A percentile compares a stretch with the other conserved stretches of the same genome.
phyloP scores from a whole-genome alignment of 2,329 filamentous ascomycete genomes.

The Sarocladium oryzae region DNA sequence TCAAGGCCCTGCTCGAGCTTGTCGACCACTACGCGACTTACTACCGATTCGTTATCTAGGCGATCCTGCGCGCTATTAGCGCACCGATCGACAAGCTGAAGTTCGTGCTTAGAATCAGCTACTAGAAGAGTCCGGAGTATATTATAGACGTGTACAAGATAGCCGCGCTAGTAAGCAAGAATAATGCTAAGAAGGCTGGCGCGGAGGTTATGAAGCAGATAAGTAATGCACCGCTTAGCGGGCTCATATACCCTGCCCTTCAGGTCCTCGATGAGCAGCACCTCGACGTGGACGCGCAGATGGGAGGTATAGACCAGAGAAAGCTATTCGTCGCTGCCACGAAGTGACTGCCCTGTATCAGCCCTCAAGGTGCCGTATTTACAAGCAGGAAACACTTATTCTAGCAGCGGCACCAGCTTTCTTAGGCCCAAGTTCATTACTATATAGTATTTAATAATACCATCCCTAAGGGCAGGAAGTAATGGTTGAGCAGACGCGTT shows the following conservation, averaged over 20 bases:
- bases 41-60: conserved; percentile 71
- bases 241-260: conserved; percentile 43
- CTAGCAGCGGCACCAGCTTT: no score
- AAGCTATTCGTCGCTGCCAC: conserved; percentile 85
- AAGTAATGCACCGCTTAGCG: conserved; percentile 61
- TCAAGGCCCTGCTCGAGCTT: conserved; percentile 83
- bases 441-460: no score
- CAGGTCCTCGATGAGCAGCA: conserved; percentile 90
- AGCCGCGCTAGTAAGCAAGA: conserved; percentile 61
- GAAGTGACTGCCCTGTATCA: conserved; percentile 76
- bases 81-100: conserved; percentile 72
- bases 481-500: no score
- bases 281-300: conserved; percentile 80
- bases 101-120: conserved; percentile 79
- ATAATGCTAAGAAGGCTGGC: conserved; percentile 83
- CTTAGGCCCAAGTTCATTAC: no score
- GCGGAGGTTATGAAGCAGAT: conserved; percentile 94
- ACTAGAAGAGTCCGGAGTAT: conserved; percentile 69
- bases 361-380: no score
- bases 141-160: conserved; percentile 85
- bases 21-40: conserved; percentile 77
- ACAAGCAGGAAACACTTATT: no score
- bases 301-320: conserved; percentile 79
- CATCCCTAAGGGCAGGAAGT: no score
- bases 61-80: conserved; percentile 68